Conservation (phyloP, 2,329 filamentous ascomycete genomes). For the Calonectria henricotiae region DNA sequence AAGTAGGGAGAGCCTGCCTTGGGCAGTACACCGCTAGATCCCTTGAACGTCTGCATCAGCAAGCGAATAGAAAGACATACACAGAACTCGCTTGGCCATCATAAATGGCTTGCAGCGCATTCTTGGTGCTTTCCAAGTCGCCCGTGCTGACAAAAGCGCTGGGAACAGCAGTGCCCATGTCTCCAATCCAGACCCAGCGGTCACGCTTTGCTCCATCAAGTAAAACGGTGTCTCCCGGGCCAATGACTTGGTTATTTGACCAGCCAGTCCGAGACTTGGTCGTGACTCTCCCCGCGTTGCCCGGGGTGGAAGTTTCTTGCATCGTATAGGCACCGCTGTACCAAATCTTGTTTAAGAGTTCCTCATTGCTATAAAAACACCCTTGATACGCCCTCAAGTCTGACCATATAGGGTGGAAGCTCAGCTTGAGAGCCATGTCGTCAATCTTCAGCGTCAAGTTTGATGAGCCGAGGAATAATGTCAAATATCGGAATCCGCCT, state of each 20-base stretch:
- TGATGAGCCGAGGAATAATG: neutral
- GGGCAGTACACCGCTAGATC: neutral
- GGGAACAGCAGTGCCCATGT: slow-evolving; percentile 73
- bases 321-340: slow-evolving; percentile 17
- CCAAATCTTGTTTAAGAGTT: slow-evolving; percentile 62
- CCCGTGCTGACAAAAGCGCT: slow-evolving; percentile 70
- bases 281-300: neutral
- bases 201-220: slow-evolving; percentile 74
- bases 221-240: slow-evolving; percentile 47
- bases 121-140: slow-evolving; percentile 67
- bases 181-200: slow-evolving; percentile 74
- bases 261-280: neutral
- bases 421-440: slow-evolving; percentile 53
- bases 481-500: slow-evolving; percentile 16
- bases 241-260: slow-evolving; percentile 49
- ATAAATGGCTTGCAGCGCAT: slow-evolving; percentile 67
- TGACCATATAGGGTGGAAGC: slow-evolving; percentile 62
- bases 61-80: neutral
- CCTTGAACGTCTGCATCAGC: neutral
- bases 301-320: neutral
- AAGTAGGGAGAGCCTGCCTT: slow-evolving; percentile 14
- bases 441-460: neutral
- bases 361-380: slow-evolving; percentile 68
- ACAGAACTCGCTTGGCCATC: slow-evolving; percentile 57
- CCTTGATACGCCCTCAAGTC: slow-evolving; percentile 69